Evolutionary conservation across 2,329 filamentous ascomycete species (phyloP), one percentile per base, ranked within the genome.

Genomic region (Hypoxylon rubiginosum): DNA sequence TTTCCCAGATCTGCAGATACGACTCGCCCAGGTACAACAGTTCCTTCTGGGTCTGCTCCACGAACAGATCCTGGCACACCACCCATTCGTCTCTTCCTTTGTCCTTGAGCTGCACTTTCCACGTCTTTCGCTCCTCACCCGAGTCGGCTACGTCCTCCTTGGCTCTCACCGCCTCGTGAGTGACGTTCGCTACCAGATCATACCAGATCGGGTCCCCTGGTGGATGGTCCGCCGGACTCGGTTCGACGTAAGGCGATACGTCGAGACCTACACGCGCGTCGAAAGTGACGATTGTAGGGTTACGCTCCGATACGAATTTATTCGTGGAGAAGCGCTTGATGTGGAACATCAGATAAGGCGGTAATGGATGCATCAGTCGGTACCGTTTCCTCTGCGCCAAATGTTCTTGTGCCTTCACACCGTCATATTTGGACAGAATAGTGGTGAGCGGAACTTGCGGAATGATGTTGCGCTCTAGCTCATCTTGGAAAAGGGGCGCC

Each of bases 261-360:
- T 99, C 94, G 8, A 99, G 88, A 45, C 91, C 88, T n/a, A 76
- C 76, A 66, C 91, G 87, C 4, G 93, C 91, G 69, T 95, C 93
- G 79, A 98, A 99, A 0, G 95, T 98, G 69, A 99, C 96, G 75
- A 99, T 99, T 9, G 96, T 99, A 0, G 95, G 96, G 79, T 99
- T 99, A 54, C 96, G 92, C 81, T 98, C 95, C 1, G 91, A 88
- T 19, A 99, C 92, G 76, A 99, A 99, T 79, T 97, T 97, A 84
- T 99, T 99, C 71, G 92, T 90, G 72, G 91, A 93, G 85, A 99
- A 99, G 72, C 96, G 93, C 83, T 98, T 98, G 82, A 98, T 91
- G 82, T 99, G 95, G 82, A 99, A 93, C 57, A 96, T 84, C 17
- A 99, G 88, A 77, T 91, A 98, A 0, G 94, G 95, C 0, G 96